phyloP scores from a whole-genome alignment of 352 stramenopile genomes.

The Thalassiosira mediterranea region DNA sequence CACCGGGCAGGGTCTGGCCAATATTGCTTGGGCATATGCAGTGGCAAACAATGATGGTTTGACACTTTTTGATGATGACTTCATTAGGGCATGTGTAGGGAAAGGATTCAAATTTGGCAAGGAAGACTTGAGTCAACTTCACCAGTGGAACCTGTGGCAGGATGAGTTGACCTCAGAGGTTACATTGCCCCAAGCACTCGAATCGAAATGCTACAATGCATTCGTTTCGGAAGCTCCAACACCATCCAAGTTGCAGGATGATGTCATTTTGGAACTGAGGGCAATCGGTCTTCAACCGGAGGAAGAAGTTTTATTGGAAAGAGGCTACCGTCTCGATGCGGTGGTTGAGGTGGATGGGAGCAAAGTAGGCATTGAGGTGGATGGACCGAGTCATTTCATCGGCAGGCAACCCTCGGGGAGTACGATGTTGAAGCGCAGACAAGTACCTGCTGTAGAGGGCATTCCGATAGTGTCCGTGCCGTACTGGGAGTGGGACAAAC shows the following conservation, averaged over 20 bases:
- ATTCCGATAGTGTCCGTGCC: constrained; percentile 17
- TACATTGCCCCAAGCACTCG: constrained; percentile 7
- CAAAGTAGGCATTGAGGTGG: constrained; percentile 9
- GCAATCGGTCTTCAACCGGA: constrained; percentile 11
- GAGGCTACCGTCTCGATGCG: constrained; percentile 22
- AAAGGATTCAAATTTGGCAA: constrained; percentile 22
- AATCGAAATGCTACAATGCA: constrained; percentile 28
- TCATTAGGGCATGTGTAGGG: constrained; percentile 21
- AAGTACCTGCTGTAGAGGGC: constrained; percentile 2
- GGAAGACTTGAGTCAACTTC: constrained; percentile 36
- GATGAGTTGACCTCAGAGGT: constrained; percentile 17
- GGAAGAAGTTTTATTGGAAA: constrained; percentile 7
- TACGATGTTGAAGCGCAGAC: constrained; percentile 11
- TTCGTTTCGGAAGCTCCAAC: constrained; percentile 1
- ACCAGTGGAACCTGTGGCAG: constrained; percentile 50
- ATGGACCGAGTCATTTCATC: constrained; percentile 18
- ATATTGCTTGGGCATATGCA: constrained; percentile 28
- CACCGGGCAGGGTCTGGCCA: constrained; percentile 3
- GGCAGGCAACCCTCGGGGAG: background rate
- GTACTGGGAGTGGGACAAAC: constrained; percentile 30
- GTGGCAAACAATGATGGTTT: constrained; percentile 14
- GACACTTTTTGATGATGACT: constrained; percentile 14
- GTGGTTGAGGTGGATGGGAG: constrained; percentile 14
- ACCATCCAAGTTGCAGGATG: background rate
- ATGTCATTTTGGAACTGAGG: constrained; percentile 11